Evolutionary conservation across 2,329 filamentous ascomycete genomes (phyloP).

Genomic region (Fusarium torulosum): DNA sequence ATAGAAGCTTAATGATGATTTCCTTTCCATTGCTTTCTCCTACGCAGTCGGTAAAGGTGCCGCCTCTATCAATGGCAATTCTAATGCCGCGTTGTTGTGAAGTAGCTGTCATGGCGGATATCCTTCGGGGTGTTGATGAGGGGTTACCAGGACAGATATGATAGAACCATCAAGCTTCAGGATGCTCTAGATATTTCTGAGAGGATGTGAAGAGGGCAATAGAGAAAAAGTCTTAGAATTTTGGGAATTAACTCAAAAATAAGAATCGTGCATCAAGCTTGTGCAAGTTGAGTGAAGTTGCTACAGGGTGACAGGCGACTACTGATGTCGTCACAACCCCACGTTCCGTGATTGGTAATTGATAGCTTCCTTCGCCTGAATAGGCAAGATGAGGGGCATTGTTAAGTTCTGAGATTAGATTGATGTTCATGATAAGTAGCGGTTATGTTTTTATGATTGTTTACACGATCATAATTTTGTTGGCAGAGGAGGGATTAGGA

Average conservation of each 20-base stretch:
- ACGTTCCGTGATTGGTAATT: slow-evolving; percentile 40
- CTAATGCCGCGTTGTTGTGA: slow-evolving; percentile 70
- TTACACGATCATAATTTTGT: background rate
- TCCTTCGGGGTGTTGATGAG: slow-evolving; percentile 28
- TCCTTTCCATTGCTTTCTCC: slow-evolving; percentile 84
- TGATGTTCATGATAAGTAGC: background rate
- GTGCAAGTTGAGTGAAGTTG: slow-evolving; percentile 23
- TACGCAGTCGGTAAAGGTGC: slow-evolving; percentile 93
- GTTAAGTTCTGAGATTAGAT: background rate
- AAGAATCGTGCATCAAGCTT: slow-evolving; percentile 14
- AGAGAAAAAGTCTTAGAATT: background rate
- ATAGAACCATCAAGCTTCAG: background rate
- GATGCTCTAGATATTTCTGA: background rate
- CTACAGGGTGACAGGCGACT: slow-evolving; percentile 12
- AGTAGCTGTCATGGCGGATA: slow-evolving; percentile 52
- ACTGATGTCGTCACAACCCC: slow-evolving; percentile 40
- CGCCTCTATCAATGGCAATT: slow-evolving; percentile 84
- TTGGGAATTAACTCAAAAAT: background rate
- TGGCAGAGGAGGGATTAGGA: background rate
- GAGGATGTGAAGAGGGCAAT: background rate
- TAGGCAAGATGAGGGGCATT: slow-evolving; percentile 15
- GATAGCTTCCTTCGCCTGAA: slow-evolving; percentile 17
- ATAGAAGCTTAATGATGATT: slow-evolving; percentile 87
- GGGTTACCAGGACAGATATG: background rate
- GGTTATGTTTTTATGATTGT: background rate